phyloP scores from a whole-genome alignment of 2,329 filamentous ascomycete genomes.

The Cytospora leucostoma region DNA sequence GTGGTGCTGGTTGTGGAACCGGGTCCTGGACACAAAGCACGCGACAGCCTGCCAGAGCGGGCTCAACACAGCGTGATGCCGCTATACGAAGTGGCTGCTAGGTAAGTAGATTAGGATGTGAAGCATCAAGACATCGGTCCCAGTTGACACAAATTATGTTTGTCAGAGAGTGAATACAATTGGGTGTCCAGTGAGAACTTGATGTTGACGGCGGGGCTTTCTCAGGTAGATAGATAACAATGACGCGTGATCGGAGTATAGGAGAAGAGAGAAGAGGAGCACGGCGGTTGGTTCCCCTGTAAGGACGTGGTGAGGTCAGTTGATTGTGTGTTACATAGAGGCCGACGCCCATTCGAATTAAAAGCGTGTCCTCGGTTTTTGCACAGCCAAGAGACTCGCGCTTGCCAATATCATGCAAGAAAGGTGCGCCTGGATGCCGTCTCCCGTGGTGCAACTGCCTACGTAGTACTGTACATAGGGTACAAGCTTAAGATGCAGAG shows the following conservation, averaged over 20 bases:
- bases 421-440: background rate
- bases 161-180: background rate
- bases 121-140: slow-evolving; percentile 6
- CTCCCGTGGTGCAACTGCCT: background rate
- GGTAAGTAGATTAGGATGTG: background rate
- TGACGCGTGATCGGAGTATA: slow-evolving; percentile 7
- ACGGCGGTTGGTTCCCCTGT: too few relatives aligned
- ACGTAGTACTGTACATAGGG: background rate
- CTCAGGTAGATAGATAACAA: slow-evolving; percentile 3
- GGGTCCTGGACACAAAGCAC: background rate
- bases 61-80: slow-evolving; percentile 2
- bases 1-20: background rate
- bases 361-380: background rate
- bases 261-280: background rate
- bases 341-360: background rate
- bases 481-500: background rate
- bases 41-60: background rate
- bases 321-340: background rate
- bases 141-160: background rate
- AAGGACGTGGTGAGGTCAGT: background rate
- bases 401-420: background rate
- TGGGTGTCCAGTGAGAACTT: background rate
- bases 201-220: background rate
- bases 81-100: background rate
- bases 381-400: background rate